Conservation (phyloP, 352 stramenopile species). For the Thraustochytrium sp. region DNA sequence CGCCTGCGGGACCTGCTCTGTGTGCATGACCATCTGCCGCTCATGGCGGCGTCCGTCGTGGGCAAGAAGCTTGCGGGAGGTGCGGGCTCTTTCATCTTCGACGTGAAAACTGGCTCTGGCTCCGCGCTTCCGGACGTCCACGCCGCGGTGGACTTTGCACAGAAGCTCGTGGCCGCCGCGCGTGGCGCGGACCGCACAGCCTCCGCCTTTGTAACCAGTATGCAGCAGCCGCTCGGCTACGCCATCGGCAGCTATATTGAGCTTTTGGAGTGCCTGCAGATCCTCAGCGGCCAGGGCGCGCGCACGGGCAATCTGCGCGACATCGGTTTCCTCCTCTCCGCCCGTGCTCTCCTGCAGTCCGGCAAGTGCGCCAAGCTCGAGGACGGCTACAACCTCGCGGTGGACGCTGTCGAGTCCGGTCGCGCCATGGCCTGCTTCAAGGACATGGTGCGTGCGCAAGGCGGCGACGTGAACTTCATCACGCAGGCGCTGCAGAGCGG, state of each 20-base stretch:
- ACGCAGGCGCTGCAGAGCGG: neutral
- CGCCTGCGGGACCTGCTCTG: neutral
- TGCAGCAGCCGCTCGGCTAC: slow-evolving; percentile 30
- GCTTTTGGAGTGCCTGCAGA: slow-evolving; percentile 14
- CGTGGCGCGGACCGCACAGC: neutral
- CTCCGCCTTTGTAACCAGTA: slow-evolving; percentile 16
- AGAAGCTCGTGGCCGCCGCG: slow-evolving; percentile 6
- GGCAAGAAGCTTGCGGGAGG: neutral
- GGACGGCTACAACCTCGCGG: slow-evolving; percentile 7
- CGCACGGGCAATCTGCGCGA: neutral
- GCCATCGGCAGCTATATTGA: slow-evolving; percentile 35
- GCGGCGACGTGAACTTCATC: neutral
- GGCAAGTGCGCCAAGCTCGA: slow-evolving; percentile 24
- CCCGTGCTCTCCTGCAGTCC: neutral
- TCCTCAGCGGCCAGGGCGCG: neutral
- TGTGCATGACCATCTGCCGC: neutral
- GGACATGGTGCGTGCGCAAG: slow-evolving; percentile 2
- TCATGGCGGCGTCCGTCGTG: slow-evolving; percentile 12
- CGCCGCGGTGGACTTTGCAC: neutral
- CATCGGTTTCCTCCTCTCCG: neutral
- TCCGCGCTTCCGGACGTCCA: neutral
- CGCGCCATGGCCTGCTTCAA: neutral
- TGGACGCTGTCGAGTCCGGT: slow-evolving; percentile 12
- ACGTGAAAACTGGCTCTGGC: slow-evolving; percentile 33
- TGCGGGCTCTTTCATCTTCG: slow-evolving; percentile 23